phyloP scores from a whole-genome alignment of 352 stramenopile species.

The Phytophthora citrophthora region DNA sequence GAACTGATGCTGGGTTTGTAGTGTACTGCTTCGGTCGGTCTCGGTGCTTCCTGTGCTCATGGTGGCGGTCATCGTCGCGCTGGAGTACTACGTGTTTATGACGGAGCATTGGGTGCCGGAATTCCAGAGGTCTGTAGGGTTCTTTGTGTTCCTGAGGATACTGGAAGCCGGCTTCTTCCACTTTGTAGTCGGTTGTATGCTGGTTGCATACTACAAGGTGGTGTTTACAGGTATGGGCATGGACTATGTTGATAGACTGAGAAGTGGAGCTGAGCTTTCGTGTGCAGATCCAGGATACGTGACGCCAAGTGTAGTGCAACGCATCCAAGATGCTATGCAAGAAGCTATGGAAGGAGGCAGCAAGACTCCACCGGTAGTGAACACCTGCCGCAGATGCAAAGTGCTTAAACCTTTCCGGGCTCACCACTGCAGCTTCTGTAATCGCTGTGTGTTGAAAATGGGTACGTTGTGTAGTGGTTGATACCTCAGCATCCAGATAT shows the following conservation, averaged over 20 bases:
- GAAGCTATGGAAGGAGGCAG: conserved; percentile 52
- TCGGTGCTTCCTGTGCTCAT: conserved; percentile 70
- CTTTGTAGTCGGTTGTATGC: conserved; percentile 50
- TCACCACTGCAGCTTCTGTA: conserved; percentile 89
- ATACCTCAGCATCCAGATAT: neutral
- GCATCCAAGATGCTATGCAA: conserved; percentile 65
- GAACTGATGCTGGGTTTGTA: conserved; percentile 17
- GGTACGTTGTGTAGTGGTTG: conserved; percentile 47
- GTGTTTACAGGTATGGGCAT: conserved; percentile 66
- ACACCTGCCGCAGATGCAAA: conserved; percentile 67
- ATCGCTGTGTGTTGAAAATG: conserved; percentile 88
- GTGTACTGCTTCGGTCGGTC: conserved; percentile 64
- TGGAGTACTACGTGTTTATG: conserved; percentile 81
- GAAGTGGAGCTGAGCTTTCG: neutral
- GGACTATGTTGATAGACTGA: neutral
- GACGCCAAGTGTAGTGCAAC: conserved; percentile 63
- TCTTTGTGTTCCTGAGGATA: conserved; percentile 30
- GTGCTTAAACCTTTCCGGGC: conserved; percentile 79
- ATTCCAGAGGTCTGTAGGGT: conserved; percentile 27
- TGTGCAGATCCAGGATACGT: conserved; percentile 82
- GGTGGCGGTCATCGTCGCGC: conserved; percentile 56
- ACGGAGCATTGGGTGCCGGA: conserved; percentile 53
- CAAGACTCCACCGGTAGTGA: conserved; percentile 28
- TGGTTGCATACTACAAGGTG: conserved; percentile 76
- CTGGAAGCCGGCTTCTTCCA: conserved; percentile 66